Conservation (phyloP, 768 basidiomycete species). For the Pulveroboletus sp. region DNA sequence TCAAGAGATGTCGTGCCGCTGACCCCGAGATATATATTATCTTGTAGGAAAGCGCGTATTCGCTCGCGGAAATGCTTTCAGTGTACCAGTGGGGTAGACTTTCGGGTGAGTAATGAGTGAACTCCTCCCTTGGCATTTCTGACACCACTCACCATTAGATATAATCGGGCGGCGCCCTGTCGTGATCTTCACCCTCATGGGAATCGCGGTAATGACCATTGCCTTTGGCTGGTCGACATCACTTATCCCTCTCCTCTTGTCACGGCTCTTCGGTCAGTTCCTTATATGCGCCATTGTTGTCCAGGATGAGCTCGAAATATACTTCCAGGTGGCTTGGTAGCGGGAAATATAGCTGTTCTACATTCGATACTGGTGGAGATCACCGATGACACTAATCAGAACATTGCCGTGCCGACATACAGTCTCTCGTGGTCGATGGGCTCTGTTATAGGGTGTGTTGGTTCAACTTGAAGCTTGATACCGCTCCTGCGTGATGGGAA, state of each 20-base stretch:
- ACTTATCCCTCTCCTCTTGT: constrained; percentile 2
- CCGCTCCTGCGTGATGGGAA: not conserved
- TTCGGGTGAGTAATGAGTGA: not conserved
- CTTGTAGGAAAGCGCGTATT: constrained; percentile 2
- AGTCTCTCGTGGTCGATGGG: constrained; percentile 9
- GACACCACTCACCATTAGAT: not conserved
- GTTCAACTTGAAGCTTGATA: not conserved
- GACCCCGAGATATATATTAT: no score
- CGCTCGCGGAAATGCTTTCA: constrained; percentile 2
- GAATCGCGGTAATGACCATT: constrained; percentile 3
- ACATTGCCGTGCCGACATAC: constrained; percentile 11
- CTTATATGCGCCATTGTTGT: not conserved
- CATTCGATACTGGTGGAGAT: constrained; percentile 11
- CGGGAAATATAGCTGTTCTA: constrained; percentile 9
- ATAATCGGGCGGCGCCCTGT: constrained; percentile 3
- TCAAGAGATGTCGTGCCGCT: no score
- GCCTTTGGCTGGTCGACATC: constrained; percentile 12
- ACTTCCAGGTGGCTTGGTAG: constrained; percentile 7
- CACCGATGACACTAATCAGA: constrained; percentile 13
- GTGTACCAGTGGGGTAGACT: constrained; percentile 9
- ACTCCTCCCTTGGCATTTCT: not conserved
- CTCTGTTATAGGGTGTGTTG: constrained; percentile 1
- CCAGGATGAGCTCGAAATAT: not conserved
- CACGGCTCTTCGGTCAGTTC: constrained; percentile 4
- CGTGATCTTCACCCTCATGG: not conserved